Base-by-base conservation (phyloP, 1,139 yeast species). In the Suhomyces anneliseae region DNA sequence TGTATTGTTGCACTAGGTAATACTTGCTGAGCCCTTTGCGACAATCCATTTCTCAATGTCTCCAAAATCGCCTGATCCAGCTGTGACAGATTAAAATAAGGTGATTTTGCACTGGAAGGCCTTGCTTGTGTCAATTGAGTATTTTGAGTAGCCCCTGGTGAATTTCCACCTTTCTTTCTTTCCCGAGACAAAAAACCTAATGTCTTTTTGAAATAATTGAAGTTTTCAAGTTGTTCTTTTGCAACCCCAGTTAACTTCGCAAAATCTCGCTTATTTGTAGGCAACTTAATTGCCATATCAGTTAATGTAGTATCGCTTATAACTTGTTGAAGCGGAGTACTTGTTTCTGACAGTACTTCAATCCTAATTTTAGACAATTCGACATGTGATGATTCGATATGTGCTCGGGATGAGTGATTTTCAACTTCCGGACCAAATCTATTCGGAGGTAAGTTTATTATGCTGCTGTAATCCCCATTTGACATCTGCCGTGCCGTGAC, bases 241-340 rank as follows among this genome's bases (percentile, higher is more conserved):
- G 64, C 62, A 14, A 78, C 66, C 9, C 72, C 81, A 2, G 64
- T 63, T 32, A 82, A 58, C 42, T 64, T 65, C 7, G 69, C 63
- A 60, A 74, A 85, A 42, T 79, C 87, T n/a, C 60, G 62, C 47
- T 76, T 77, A 12, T 75, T 76, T 1, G 75, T 70, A 0, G 92
- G 92, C 33, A 85, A 62, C 39, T 66, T 68, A 15, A 64, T 59
- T 0, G 88, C 83, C 77, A 85, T 74, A 44, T 80, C 82, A 52
- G 73, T 74, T 43, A 85, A 59, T 0, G 83, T 68, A 0, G 62
- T 64, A 50, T 82, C 84, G 1, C 78, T 66, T 4, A 83, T 65
- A 40, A 83, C 70, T 14, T 72, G 67, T 1, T 72, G 65, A 8
- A 77, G 68, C 14, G 66, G 64, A 36, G 72, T 69, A 8, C 68